Evolutionary conservation across 768 basidiomycete genomes (phyloP), one percentile per base, ranked within the genome.

Genomic region (Tylopilus sp.): DNA sequence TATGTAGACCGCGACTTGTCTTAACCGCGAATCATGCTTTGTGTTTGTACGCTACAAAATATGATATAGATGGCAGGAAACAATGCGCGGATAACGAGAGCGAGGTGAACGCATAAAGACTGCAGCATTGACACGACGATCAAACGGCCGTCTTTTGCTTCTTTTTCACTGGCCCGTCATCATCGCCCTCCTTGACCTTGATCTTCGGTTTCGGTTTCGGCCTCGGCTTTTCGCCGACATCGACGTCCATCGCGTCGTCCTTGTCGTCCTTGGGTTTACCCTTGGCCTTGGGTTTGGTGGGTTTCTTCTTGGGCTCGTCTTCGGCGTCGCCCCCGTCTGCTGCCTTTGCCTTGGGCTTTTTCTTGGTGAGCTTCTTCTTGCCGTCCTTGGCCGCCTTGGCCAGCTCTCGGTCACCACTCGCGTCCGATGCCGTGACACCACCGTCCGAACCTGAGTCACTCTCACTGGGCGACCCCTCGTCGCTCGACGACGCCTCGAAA

Each of bases 381-480:
- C 69, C 70, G 17, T 65, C 63, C 40, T 69, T 69, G 8, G 62
- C 58, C 20, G 59, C 69, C 48, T 73, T 74, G 40, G 77, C 71
- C 58, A 90, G 61, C 46, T 82, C 83, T 48, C 79, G 79, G 63
- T 92, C 89, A 26, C 90, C 91, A 53, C 84, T 87, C 39, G 88
- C 89, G 62, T 91, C 90, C 0, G 91, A 91, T 11, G 88, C 91
- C 6, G 88, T 91, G 50, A 83, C 79, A 1, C 84, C 88, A 4
- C 84, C 88, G 6, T 63, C 74, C 18, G 70, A 80, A 31, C 77
- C 82, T 1, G 81, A 81, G 45, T 88, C 90, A 31, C 73, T 78
- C 15, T 81, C 87, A 35, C 82, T 86, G 0, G 95, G 91, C 4
- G 95, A 97, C n/a, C 95, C 94, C 40, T 75, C 77, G 61, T 97